phyloP scores from a whole-genome alignment of 306 rosid genomes.

The Canavalia ensiformis region DNA sequence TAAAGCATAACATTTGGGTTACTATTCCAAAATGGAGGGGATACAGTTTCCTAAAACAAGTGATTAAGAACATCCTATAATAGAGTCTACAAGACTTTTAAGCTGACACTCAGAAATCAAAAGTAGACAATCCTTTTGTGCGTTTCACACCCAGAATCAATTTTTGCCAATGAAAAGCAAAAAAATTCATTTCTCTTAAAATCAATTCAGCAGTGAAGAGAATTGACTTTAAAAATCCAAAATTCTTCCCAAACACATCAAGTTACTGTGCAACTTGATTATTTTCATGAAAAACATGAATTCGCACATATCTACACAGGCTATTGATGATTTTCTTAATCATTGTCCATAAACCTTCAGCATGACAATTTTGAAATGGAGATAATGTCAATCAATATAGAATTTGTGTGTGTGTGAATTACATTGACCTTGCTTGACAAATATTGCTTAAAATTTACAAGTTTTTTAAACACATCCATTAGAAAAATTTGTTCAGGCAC shows the following conservation, averaged over 20 bases:
- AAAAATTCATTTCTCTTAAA: too few relatives aligned
- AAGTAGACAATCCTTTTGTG: constrained; percentile 4
- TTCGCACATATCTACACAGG: too few relatives aligned
- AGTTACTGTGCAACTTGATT: too few relatives aligned
- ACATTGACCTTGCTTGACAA: constrained; percentile 28
- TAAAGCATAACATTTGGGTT: background rate
- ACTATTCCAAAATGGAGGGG: background rate
- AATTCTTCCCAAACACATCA: too few relatives aligned
- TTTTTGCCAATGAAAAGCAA: too few relatives aligned
- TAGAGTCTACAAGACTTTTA: background rate
- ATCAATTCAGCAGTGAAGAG: too few relatives aligned
- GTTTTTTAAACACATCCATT: background rate
- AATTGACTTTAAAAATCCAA: too few relatives aligned
- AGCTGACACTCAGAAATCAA: constrained; percentile 16
- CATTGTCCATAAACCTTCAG: background rate
- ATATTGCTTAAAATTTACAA: constrained; percentile 13
- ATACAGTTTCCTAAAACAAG: background rate
- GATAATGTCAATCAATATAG: background rate
- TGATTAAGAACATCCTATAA: constrained; percentile 13
- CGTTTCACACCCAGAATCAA: too few relatives aligned
- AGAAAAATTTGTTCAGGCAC: constrained; percentile 24
- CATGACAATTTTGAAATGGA: constrained; percentile 12
- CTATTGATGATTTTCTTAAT: background rate
- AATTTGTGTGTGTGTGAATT: background rate
- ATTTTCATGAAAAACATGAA: too few relatives aligned